These are phyloP conservation scores for Solanum sejunctum DNA, from an alignment of 257 asterid species.

Conservation along the genomic window DNA sequence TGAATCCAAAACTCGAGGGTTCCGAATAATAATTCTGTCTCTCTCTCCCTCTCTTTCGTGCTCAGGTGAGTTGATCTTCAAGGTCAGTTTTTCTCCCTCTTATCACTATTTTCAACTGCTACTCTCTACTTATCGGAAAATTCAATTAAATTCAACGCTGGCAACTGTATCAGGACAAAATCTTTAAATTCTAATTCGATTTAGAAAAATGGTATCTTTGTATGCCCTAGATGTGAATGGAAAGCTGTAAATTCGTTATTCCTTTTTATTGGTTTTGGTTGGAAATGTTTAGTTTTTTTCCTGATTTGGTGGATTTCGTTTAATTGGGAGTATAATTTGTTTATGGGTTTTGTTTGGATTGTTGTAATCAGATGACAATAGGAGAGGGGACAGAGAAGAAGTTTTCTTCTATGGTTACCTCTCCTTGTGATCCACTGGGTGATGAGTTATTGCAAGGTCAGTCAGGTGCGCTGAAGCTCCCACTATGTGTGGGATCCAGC, in stretches of 20 bases:
- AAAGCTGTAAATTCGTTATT: neutral
- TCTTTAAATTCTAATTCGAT: neutral
- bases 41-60: neutral
- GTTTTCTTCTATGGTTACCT: constrained; percentile 17
- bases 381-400: constrained; percentile 50
- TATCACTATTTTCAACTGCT: neutral
- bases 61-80: neutral
- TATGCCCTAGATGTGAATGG: neutral
- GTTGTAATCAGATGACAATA: constrained; percentile 31
- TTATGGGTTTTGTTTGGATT: neutral
- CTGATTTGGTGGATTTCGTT: neutral
- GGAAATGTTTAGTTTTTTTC: neutral
- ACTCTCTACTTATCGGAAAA: neutral
- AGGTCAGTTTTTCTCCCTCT: constrained; percentile 5
- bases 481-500: neutral
- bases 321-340: neutral
- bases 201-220: neutral
- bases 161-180: neutral
- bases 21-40: too few relatives aligned
- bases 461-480: neutral
- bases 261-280: neutral
- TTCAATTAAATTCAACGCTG: neutral
- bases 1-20: neutral
- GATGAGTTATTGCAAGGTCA: constrained; percentile 23
- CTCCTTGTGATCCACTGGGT: constrained; percentile 26